Conservation (phyloP, 225 moss, liverwort and hornwort genomes). For the Thuidium tamariscinum region DNA sequence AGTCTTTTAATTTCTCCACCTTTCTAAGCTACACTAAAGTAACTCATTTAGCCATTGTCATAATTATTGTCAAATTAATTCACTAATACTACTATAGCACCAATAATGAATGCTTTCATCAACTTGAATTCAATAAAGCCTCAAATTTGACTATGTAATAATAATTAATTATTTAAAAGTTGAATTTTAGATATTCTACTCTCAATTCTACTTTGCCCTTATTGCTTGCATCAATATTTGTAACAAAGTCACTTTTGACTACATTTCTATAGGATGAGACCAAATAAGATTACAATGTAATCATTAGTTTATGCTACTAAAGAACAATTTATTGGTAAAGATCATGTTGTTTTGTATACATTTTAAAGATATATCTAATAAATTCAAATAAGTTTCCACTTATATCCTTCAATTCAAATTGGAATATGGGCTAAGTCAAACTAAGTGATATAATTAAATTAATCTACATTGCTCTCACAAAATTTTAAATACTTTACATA, state of each 20-base stretch:
- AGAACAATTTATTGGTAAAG: background rate
- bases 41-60: background rate
- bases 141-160: background rate
- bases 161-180: background rate
- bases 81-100: background rate
- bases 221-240: background rate
- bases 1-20: background rate
- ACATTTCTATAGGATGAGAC: background rate
- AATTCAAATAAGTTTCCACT: accelerated
- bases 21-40: background rate
- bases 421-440: background rate
- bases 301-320: accelerated
- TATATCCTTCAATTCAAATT: background rate
- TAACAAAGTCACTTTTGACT: background rate
- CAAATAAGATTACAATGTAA: background rate
- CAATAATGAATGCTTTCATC: background rate
- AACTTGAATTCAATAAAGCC: background rate
- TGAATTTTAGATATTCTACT: accelerated
- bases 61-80: background rate
- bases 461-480: accelerated
- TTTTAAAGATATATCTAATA: background rate
- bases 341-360: background rate
- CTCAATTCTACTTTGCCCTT: accelerated
- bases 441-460: no score
- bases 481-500: background rate